A percentile compares a stretch with the other conserved stretches of the same genome.
phyloP scores from a whole-genome alignment of 2,329 filamentous ascomycete species.

The Colletotrichum tanaceti region DNA sequence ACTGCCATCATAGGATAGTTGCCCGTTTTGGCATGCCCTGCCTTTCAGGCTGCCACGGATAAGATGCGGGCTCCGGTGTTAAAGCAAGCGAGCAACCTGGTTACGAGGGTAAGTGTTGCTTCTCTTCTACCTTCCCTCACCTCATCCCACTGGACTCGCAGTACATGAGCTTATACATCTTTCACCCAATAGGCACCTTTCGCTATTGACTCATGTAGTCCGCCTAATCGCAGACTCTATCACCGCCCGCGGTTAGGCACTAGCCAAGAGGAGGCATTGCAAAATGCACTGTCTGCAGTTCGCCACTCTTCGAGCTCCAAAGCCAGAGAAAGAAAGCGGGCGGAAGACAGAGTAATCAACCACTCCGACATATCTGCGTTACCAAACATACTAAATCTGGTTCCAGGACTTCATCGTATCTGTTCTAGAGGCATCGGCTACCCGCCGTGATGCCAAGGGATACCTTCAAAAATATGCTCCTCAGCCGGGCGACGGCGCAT shows the following conservation, averaged over 20 bases:
- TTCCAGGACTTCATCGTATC: constrained; percentile 84
- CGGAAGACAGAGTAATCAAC: constrained; percentile 58
- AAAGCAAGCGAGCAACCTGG: constrained; percentile 32
- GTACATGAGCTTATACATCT: constrained; percentile 1
- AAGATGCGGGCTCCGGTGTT: constrained; percentile 33
- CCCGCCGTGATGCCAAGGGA: constrained; percentile 90
- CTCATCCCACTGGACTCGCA: background rate
- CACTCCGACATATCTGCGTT: no score
- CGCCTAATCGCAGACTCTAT: constrained; percentile 28
- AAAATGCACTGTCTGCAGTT: constrained; percentile 33
- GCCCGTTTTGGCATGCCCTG: constrained; percentile 6
- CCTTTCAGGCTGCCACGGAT: background rate
- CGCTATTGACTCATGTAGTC: constrained; percentile 26
- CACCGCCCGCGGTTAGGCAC: constrained; percentile 32
- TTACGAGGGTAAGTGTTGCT: constrained; percentile 24
- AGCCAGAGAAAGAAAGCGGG: constrained; percentile 56
- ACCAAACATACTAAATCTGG: constrained; percentile 24
- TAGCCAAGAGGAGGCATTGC: constrained; percentile 32
- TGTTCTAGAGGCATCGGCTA: constrained; percentile 87
- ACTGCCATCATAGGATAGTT: background rate
- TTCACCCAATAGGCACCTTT: constrained; percentile 18
- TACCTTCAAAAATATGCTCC: constrained; percentile 86
- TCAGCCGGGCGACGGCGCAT: constrained; percentile 18
- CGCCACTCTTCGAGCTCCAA: constrained; percentile 34
- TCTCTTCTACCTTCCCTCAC: background rate